Evolutionary conservation across 495 filamentous ascomycete genomes (phyloP).

Genomic region (Aspergillus haitiensis): DNA sequence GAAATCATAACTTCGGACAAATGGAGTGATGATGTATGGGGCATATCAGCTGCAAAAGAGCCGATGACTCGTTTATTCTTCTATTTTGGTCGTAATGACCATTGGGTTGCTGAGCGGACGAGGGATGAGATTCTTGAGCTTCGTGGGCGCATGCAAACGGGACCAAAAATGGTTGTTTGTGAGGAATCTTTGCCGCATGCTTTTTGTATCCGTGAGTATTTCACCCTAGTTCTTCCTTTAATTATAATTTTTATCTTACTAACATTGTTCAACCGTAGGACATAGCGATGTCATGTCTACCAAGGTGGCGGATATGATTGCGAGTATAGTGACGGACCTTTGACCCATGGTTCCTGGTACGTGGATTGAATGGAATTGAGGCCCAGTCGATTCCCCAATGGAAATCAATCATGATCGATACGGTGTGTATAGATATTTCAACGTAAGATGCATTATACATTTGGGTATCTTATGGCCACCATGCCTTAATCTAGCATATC

Average conservation of each 20-base stretch:
- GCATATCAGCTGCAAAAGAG: conserved; percentile 47
- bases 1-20: conserved; percentile 67
- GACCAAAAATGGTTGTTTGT: conserved; percentile 71
- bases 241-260: conserved; percentile 11
- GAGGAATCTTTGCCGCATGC: conserved; percentile 73
- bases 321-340: conserved; percentile 12
- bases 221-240: neutral
- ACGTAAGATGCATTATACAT: neutral
- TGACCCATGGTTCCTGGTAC: neutral
- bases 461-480: conserved; percentile 34
- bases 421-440: neutral
- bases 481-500: conserved; percentile 21
- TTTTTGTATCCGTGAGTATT: conserved; percentile 72
- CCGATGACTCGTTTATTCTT: conserved; percentile 64
- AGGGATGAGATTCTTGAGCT: conserved; percentile 70
- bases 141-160: conserved; percentile 47
- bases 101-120: conserved; percentile 78
- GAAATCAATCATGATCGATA: too few relatives aligned
- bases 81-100: conserved; percentile 74
- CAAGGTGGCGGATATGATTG: conserved; percentile 49
- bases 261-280: conserved; percentile 35
- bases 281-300: conserved; percentile 65
- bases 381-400: neutral
- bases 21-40: conserved; percentile 85
- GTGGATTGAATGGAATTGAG: neutral